Evolutionary conservation across 2,329 filamentous ascomycete genomes (phyloP), one percentile per base, ranked within the genome.

Genomic region (Claviceps sp.): DNA sequence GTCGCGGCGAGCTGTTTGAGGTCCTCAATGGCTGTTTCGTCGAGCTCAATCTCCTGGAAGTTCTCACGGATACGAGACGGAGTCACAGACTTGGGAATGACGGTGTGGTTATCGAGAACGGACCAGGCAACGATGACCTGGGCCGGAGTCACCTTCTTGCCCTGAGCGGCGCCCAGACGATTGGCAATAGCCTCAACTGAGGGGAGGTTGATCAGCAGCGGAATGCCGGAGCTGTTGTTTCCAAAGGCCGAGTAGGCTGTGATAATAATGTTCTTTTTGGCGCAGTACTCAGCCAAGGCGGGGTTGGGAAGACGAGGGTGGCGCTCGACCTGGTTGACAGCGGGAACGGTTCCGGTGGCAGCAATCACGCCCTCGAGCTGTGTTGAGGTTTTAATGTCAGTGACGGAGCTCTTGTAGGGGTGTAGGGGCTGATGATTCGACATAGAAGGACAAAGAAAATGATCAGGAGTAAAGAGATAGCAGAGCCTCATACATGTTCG

Each of bases 21-120:
- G 14, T 74, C 79, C 55, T 73, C 70, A 60, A 82, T 76, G 58
- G 84, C 77, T 51, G 74, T 72, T 41, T 76, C 71, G 45, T 70
- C 67, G 54, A 87, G 70, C 61, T 86, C 76, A 48, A 82, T 73
- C 65, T 85, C 76, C 69, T 82, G 71, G 63, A 83, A 87, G 74
- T 89, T 88, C 61, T 73, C 75, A 61, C 77, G 71, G 58, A 89
- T 88, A 53, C 85, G 78, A 37, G 73, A 72, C 48, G 79, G 73
- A 52, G 77, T 86, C 56, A 87, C 83, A 20, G 77, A 83, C 74
- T 88, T 88, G 61, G 85, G 85, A 59, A 88, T 87, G 58, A 88
- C 85, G 59, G 74, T 79, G 67, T 82, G 82, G 51, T 81, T 82
- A 58, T 79, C 67, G 45, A 74, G 59, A 68, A 75, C 63, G 70